A percentile compares a stretch with the other conserved stretches of the same genome.
These are phyloP conservation scores for Leishmania tropica DNA, from an alignment of 208 protist genomes.

Conservation along the genomic window DNA sequence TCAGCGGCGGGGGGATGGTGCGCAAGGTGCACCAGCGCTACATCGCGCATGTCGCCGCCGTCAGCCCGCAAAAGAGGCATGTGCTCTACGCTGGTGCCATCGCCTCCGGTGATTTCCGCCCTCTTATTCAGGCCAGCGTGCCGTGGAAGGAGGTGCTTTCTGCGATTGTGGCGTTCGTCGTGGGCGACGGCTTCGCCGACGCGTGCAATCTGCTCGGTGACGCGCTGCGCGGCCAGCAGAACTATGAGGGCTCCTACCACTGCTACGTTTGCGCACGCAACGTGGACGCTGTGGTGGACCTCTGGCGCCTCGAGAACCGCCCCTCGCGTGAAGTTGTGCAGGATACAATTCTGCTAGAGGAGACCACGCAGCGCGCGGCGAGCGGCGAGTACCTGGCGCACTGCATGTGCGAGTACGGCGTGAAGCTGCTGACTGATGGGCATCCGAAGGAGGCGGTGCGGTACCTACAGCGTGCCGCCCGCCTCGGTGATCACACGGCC, in stretches of 20 bases:
- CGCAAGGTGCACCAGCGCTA: conserved; percentile 68
- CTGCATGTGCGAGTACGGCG: conserved; percentile 61
- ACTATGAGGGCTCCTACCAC: conserved; percentile 70
- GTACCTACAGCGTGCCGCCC: conserved; percentile 63
- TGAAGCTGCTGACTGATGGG: conserved; percentile 49
- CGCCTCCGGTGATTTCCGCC: conserved; percentile 61
- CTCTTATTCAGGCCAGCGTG: conserved; percentile 44
- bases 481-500: conserved; percentile 54
- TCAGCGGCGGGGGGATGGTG: conserved; percentile 64
- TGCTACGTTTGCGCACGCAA: conserved; percentile 83
- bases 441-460: conserved; percentile 44
- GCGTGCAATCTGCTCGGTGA: conserved; percentile 69
- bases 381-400: conserved; percentile 52
- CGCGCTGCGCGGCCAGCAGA: conserved; percentile 41
- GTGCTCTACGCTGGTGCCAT: conserved; percentile 73
- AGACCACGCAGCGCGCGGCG: conserved; percentile 51
- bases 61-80: conserved; percentile 58
- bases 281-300: conserved; percentile 68
- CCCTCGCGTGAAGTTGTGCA: conserved; percentile 55
- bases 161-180: conserved; percentile 64
- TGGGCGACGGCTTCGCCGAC: conserved; percentile 63
- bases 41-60: conserved; percentile 35
- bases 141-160: conserved; percentile 83
- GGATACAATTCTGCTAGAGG: conserved; percentile 68
- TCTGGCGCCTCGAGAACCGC: conserved; percentile 55